These are phyloP conservation scores for Saccharomycopsis sp. DNA, from an alignment of 805 yeast species.

Conservation along the genomic window DNA sequence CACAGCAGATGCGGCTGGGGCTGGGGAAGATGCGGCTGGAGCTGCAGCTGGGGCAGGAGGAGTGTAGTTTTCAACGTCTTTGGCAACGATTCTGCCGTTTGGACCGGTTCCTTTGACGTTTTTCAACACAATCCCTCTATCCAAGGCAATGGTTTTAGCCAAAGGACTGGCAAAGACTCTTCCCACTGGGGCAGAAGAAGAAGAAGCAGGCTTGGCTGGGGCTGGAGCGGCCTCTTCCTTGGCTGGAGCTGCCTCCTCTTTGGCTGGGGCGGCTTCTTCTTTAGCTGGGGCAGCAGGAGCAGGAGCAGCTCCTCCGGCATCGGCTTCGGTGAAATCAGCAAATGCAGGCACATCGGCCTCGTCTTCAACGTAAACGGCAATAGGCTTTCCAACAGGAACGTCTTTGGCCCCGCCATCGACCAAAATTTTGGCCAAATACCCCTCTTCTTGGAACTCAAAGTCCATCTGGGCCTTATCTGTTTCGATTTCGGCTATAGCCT, in stretches of 20 bases:
- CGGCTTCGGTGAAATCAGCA: constrained; percentile 74
- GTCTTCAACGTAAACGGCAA: constrained; percentile 93
- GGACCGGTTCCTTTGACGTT: constrained; percentile 91
- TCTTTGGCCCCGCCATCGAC: constrained; percentile 67
- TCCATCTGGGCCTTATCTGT: constrained; percentile 86
- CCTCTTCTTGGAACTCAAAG: constrained; percentile 90
- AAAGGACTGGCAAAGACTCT: constrained; percentile 92
- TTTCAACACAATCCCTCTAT: constrained; percentile 82
- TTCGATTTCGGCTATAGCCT: constrained; percentile 91
- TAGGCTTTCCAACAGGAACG: constrained; percentile 88
- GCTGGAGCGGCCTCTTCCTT: constrained; percentile 29
- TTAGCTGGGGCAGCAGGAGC: constrained; percentile 25
- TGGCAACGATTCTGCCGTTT: constrained; percentile 85
- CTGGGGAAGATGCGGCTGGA: constrained; percentile 41
- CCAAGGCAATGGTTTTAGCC: constrained; percentile 89
- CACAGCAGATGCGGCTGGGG: constrained; percentile 41
- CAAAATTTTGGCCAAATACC: constrained; percentile 72
- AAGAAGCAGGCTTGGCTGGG: constrained; percentile 28
- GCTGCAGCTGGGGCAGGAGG: constrained; percentile 33
- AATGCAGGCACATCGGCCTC: constrained; percentile 81
- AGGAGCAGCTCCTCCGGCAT: constrained; percentile 54
- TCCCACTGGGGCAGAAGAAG: constrained; percentile 40
- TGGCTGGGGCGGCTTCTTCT: constrained; percentile 24
- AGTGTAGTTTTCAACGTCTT: constrained; percentile 71
- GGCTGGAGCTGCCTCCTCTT: constrained; percentile 21